Percentiles rank a stretch among this genome's conserved stretches.
phyloP scores from a whole-genome alignment of 176 grass and related monocot genomes.

The Pontederia crassipes region DNA sequence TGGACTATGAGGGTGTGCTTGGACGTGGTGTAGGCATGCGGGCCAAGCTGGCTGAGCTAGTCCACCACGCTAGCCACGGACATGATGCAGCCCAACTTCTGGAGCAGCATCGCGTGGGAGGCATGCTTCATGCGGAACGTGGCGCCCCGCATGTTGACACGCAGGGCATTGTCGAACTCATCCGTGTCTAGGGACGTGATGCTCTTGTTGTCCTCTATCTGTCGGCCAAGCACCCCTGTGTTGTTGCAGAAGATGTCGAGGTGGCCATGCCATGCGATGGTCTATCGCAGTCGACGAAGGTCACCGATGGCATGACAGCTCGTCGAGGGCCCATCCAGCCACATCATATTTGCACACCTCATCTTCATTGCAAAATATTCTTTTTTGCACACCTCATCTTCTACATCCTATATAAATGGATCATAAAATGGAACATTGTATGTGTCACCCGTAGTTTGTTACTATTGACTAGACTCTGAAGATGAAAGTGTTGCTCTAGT shows the following conservation, averaged over 20 bases:
- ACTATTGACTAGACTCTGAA: too few species aligned
- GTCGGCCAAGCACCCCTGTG: constrained; percentile 53
- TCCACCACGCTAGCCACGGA: constrained; percentile 79
- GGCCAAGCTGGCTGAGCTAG: constrained; percentile 76
- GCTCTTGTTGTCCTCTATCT: constrained; percentile 67
- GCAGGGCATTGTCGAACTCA: constrained; percentile 85
- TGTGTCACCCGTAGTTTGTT: too few species aligned
- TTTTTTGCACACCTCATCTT: too few species aligned
- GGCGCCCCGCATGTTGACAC: constrained; percentile 81
- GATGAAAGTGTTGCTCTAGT: too few species aligned
- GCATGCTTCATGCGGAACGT: constrained; percentile 97
- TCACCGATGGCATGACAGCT: not conserved
- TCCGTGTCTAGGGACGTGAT: constrained; percentile 61
- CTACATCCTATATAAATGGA: too few species aligned
- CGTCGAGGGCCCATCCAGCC: not conserved
- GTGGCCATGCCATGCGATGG: not conserved
- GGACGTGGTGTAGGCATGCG: constrained; percentile 87
- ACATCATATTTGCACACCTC: not conserved
- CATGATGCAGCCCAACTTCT: constrained; percentile 53
- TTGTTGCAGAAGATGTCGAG: constrained; percentile 16
- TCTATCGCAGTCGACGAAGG: constrained; percentile 4
- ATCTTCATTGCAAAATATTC: too few species aligned
- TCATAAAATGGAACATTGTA: too few species aligned
- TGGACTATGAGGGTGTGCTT: constrained; percentile 92
- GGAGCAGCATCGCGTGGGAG: constrained; percentile 51